Base-by-base conservation (phyloP, 1,284 basidiomycete genomes). In the Nidula niveotomentosa region DNA sequence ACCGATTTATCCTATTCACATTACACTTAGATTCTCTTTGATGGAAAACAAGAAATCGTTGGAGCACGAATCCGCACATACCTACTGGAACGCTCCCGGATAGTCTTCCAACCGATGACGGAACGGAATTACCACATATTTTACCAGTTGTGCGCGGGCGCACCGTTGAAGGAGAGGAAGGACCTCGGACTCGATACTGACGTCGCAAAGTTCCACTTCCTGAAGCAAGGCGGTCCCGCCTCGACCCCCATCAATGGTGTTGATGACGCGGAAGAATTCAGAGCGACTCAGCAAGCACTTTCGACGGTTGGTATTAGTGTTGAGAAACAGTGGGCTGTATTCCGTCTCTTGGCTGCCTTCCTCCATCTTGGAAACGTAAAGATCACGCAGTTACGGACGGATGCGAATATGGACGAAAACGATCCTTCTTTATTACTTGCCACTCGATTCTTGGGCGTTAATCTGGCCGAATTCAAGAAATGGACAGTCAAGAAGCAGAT, bases 91-190 rank as follows among this genome's bases (percentile, higher is more conserved):
- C 92, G 97, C 36, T 98, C 96, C 41, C 90, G 97, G 60, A 90
- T 99, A 60, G 96, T 98, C 53, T 98, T 97, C 73, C 97, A 99
- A 73, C 96, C 97, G 13, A 83, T 93, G 61, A 94, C 91, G 17
- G 97, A 99, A 74, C 88, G 97, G 55, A 99, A 99, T 73, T 99
- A 99, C 72, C 97, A 99, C 74, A 98, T 99, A 67, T 99, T 99
- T 79, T 99, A 99, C 74, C 97, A 99, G 71, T 79, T 99, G n/a
- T 94, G 96, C 64, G 93, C 96, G 2, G 97, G 97, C 52, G 95
- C 94, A 3, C 96, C 96, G 1, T 78, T 91, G 23, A 96, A 97
- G 69, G 96, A 99, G 69, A 87, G 94, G 48, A 97, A 97, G 72
- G 94, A 97, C 65, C 84, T 99, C 43, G 94, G 93, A 5, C 80